Evolutionary conservation across 73 alveolate genomes (phyloP).

Genomic region (Paramecium primaurelia): DNA sequence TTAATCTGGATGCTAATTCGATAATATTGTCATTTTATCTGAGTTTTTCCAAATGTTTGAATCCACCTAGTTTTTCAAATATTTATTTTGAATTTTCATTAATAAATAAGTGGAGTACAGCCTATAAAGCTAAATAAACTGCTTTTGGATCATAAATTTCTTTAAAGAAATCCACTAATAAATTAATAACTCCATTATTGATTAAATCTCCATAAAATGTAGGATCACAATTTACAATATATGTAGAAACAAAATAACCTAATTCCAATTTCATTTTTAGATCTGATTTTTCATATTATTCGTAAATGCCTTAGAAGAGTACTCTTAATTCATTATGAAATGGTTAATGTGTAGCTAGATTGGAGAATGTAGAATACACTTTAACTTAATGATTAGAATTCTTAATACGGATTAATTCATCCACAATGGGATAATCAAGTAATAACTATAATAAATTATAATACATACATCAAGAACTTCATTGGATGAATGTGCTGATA

Average conservation of each 20-base stretch:
- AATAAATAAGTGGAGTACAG: background rate
- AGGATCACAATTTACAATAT: background rate
- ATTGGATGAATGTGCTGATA: background rate
- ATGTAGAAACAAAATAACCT: background rate
- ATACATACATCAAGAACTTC: background rate
- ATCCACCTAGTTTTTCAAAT: background rate
- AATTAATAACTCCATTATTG: background rate
- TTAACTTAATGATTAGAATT: background rate
- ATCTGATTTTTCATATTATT: background rate
- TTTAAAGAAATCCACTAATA: background rate
- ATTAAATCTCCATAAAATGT: background rate
- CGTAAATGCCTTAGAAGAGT: background rate
- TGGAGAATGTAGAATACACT: background rate
- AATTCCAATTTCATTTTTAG: background rate
- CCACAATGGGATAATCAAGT: background rate
- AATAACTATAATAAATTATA: background rate
- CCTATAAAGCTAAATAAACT: background rate
- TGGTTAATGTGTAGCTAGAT: background rate
- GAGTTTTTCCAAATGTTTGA: background rate
- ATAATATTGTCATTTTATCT: background rate
- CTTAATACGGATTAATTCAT: background rate
- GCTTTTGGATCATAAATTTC: background rate
- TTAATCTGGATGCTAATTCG: background rate
- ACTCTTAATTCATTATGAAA: background rate
- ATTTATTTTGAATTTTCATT: background rate